These are phyloP conservation scores for Coleophoma crateriformis DNA, from an alignment of 2,329 filamentous ascomycete species.

Conservation along the genomic window DNA sequence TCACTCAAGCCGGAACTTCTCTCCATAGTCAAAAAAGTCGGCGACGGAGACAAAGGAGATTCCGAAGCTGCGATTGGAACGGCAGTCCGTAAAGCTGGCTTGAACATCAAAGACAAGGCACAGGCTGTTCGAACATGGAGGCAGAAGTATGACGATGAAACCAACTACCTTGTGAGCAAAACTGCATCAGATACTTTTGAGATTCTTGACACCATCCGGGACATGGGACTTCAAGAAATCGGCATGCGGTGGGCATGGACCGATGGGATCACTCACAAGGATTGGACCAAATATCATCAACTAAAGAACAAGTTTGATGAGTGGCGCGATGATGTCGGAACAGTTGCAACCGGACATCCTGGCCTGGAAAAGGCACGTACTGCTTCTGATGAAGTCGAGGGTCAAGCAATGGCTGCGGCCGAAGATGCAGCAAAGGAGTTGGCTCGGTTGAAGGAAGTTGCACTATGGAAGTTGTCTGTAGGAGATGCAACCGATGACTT, in stretches of 20 bases:
- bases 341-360: conserved; percentile 68
- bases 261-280: conserved; percentile 91
- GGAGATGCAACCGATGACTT: conserved; percentile 76
- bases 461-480: conserved; percentile 75
- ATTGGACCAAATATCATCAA: conserved; percentile 93
- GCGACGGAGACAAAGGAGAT: conserved; percentile 42
- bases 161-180: conserved; percentile 47
- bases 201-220: conserved; percentile 62
- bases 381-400: conserved; percentile 65
- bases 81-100: conserved; percentile 51
- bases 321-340: conserved; percentile 79
- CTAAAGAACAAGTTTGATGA: conserved; percentile 77
- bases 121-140: conserved; percentile 61
- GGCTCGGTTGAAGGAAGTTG: conserved; percentile 73
- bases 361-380: conserved; percentile 63
- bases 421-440: conserved; percentile 77
- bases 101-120: conserved; percentile 57
- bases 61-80: conserved; percentile 45
- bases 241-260: conserved; percentile 86
- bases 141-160: conserved; percentile 50
- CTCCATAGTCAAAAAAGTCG: conserved; percentile 53
- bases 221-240: conserved; percentile 66
- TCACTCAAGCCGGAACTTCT: conserved; percentile 64
- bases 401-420: conserved; percentile 74
- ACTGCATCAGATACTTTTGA: conserved; percentile 60